Evolutionary conservation across 331 rosid species (phyloP).

Genomic region (Quercus phellos): DNA sequence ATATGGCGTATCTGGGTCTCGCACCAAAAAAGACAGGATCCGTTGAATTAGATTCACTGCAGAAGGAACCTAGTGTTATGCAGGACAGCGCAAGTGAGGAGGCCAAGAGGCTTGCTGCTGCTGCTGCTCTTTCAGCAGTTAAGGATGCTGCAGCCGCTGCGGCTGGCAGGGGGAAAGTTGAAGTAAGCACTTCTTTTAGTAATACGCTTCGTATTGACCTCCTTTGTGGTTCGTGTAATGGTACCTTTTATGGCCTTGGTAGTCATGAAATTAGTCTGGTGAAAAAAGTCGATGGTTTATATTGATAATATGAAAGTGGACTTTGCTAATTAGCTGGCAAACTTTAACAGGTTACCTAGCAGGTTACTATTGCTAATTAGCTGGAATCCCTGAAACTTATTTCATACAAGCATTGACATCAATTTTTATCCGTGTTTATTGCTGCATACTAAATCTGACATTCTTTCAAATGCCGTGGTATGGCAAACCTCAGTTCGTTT

Average conservation of each 20-base stretch:
- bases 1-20: slow-evolving; percentile 80
- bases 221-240: neutral
- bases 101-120: slow-evolving; percentile 73
- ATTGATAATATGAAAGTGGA: neutral
- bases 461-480: neutral
- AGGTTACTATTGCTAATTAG: neutral
- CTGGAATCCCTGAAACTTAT: neutral
- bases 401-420: neutral
- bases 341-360: neutral
- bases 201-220: neutral
- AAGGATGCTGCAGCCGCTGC: slow-evolving; percentile 62
- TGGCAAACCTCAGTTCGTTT: neutral
- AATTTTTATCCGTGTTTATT: neutral
- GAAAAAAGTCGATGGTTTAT: neutral
- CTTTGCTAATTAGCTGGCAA: neutral
- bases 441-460: neutral
- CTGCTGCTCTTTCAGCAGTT: slow-evolving; percentile 90
- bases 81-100: slow-evolving; percentile 55
- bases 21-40: slow-evolving; percentile 51
- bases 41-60: slow-evolving; percentile 27
- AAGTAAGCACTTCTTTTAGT: neutral
- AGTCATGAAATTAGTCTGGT: neutral
- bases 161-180: slow-evolving; percentile 64
- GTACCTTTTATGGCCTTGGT: neutral
- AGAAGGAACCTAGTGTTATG: slow-evolving; percentile 25